Percentiles rank a stretch among this genome's conserved stretches.
Conservation (phyloP, 192 early-diverging fungal genomes). For the Umbelopsis sp. region DNA sequence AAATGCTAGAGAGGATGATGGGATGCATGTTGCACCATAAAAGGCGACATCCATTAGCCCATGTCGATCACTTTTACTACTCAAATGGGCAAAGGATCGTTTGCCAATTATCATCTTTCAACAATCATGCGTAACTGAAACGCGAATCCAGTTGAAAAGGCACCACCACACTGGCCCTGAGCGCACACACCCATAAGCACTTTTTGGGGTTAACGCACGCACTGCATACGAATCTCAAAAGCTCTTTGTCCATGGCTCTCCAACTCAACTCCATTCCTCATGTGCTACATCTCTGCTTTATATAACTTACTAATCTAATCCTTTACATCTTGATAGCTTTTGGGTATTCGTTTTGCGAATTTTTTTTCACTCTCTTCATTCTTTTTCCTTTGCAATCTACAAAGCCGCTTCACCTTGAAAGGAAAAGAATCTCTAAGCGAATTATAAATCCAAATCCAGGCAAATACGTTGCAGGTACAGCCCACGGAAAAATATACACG, state of each 20-base stretch:
- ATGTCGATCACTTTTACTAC: neutral
- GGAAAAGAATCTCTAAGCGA: neutral
- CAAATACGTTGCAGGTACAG: too few species aligned
- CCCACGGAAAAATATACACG: neutral
- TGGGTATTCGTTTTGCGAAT: constrained; percentile 20
- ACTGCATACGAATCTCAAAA: neutral
- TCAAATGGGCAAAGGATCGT: neutral
- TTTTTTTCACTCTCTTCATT: constrained; percentile 5
- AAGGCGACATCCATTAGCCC: constrained; percentile 4
- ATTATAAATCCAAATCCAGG: constrained; percentile 14
- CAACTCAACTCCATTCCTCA: neutral
- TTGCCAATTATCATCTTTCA: constrained; percentile 4
- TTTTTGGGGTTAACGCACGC: constrained; percentile 1
- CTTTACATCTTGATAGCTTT: constrained; percentile 1
- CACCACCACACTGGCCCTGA: constrained; percentile 9
- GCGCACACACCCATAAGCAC: neutral
- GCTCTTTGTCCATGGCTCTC: neutral
- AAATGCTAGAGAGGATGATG: constrained; percentile 21
- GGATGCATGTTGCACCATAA: neutral
- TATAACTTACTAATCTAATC: neutral
- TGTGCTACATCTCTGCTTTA: neutral
- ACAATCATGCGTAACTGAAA: constrained; percentile 11
- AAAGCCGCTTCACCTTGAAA: neutral
- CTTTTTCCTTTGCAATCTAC: neutral
- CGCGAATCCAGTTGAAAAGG: constrained; percentile 12